A percentile compares a stretch with the other conserved stretches of the same genome.
Conservation (phyloP, 108 stramenopile genomes). For the Pseudonitzschia pungens region DNA sequence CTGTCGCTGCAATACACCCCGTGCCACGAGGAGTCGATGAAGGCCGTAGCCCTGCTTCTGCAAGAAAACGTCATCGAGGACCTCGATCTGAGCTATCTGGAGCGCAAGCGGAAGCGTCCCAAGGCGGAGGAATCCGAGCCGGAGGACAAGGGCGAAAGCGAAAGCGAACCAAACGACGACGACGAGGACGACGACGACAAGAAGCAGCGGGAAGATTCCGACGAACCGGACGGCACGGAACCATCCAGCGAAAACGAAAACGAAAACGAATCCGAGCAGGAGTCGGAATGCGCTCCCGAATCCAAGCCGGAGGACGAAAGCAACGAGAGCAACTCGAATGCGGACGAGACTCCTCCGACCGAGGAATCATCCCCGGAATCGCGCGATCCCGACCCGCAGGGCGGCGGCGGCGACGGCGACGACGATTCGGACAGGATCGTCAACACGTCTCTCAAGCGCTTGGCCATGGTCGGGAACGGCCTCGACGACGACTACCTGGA, state of each 20-base stretch:
- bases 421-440: background rate
- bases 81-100: constrained; percentile 37
- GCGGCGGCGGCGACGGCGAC: background rate
- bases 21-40: constrained; percentile 31
- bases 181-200: constrained; percentile 7
- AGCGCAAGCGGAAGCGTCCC: constrained; percentile 8
- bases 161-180: background rate
- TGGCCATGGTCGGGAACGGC: constrained; percentile 29
- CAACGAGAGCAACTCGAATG: background rate
- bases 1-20: constrained; percentile 26
- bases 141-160: background rate
- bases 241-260: background rate
- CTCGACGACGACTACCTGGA: constrained; percentile 27
- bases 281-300: background rate
- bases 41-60: constrained; percentile 17
- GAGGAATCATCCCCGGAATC: background rate
- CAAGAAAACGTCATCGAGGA: constrained; percentile 27
- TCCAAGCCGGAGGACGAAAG: background rate
- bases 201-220: background rate
- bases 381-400: background rate
- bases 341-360: background rate
- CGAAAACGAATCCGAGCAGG: background rate
- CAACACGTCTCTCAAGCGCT: constrained; percentile 26
- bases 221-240: background rate
- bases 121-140: constrained; percentile 12